Percentiles rank a stretch among this genome's conserved stretches.
Evolutionary conservation across 768 basidiomycete species (phyloP).

Genomic region (Hortiboletus campestris): DNA sequence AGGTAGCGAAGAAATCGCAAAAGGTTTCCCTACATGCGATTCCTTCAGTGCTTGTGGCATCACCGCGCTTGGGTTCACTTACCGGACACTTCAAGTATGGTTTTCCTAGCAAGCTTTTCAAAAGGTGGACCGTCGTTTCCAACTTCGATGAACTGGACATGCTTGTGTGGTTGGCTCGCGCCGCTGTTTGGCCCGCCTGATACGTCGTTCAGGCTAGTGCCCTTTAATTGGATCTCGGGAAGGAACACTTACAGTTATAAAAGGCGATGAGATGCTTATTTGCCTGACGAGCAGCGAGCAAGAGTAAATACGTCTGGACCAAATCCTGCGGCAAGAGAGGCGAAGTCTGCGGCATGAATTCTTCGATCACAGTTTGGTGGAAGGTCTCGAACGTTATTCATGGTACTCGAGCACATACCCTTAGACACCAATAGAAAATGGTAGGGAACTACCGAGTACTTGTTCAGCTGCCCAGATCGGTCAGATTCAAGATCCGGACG

Average conservation of each 20-base stretch:
- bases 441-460: constrained; percentile 77
- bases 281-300: constrained; percentile 62
- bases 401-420: constrained; percentile 44
- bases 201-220: not conserved
- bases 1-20: constrained; percentile 62
- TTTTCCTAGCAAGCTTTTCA: constrained; percentile 61
- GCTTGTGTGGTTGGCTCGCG: constrained; percentile 89
- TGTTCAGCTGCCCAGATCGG: constrained; percentile 63
- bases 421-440: constrained; percentile 90
- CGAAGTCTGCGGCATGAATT: constrained; percentile 73
- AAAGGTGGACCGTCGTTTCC: constrained; percentile 70
- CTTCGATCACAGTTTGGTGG: constrained; percentile 35
- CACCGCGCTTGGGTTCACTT: not conserved
- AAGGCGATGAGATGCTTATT: constrained; percentile 73
- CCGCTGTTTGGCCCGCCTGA: constrained; percentile 76
- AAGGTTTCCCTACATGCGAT: constrained; percentile 58
- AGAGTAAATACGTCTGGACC: constrained; percentile 69
- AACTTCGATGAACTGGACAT: constrained; percentile 80
- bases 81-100: constrained; percentile 48
- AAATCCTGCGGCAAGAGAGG: constrained; percentile 81
- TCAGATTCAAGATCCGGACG: not conserved
- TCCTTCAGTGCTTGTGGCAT: constrained; percentile 1
- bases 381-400: not conserved
- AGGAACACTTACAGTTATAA: constrained; percentile 71
- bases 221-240: not conserved